A percentile compares a stretch with the other conserved stretches of the same genome.
Conservation (phyloP, 495 filamentous ascomycete genomes). For the Penicillium alfredii region DNA sequence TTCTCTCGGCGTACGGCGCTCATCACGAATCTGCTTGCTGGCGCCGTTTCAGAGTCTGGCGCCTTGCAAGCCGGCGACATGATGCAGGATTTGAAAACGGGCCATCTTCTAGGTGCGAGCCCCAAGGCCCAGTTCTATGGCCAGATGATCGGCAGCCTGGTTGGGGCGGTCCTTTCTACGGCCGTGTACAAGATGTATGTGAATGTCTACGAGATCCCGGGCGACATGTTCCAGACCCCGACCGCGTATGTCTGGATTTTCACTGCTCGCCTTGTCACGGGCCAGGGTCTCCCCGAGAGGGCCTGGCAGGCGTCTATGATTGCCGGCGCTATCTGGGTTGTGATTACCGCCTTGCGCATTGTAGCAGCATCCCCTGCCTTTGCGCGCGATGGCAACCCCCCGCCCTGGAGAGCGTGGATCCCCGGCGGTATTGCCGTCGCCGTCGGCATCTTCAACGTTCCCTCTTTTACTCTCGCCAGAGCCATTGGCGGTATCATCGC, state of each 20-base stretch:
- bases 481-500: constrained; percentile 77
- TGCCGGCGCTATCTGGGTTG: constrained; percentile 62
- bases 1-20: constrained; percentile 55
- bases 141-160: constrained; percentile 82
- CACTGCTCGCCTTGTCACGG: constrained; percentile 89
- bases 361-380: constrained; percentile 37
- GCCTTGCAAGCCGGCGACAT: constrained; percentile 94
- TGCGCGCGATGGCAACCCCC: constrained; percentile 15
- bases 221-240: constrained; percentile 84
- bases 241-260: constrained; percentile 97
- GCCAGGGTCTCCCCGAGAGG: constrained; percentile 78
- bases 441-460: constrained; percentile 96
- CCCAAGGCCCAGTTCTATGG: constrained; percentile 96
- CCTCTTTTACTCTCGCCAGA: constrained; percentile 88
- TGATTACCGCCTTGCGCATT: constrained; percentile 63
- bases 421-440: constrained; percentile 95
- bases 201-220: constrained; percentile 79
- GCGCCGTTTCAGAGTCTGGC: constrained; percentile 82
- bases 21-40: constrained; percentile 87
- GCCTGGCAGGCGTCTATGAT: constrained; percentile 70
- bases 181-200: constrained; percentile 90
- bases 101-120: constrained; percentile 83
- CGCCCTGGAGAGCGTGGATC: constrained; percentile 47
- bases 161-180: constrained; percentile 84
- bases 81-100: constrained; percentile 98